Conservation (phyloP, 2,329 filamentous ascomycete species). For the Claviceps digitariae region DNA sequence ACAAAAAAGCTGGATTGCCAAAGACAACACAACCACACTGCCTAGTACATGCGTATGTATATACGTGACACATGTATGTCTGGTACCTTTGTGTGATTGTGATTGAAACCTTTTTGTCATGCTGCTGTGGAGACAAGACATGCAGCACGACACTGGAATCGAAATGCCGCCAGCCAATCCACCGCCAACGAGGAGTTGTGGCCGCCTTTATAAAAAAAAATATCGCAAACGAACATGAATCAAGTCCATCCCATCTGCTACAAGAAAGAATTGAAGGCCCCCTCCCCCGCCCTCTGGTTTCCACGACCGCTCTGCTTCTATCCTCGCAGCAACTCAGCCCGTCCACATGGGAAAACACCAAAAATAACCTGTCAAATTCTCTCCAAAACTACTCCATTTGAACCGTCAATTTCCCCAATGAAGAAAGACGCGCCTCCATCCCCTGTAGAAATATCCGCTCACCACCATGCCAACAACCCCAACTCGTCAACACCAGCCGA, state of each 20-base stretch:
- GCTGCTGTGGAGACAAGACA: not conserved
- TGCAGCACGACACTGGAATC: not conserved
- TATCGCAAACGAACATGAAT: not conserved
- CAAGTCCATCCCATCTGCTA: not conserved
- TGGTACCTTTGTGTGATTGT: not conserved
- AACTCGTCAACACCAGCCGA: not conserved
- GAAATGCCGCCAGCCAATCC: not conserved
- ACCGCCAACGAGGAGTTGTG: not conserved
- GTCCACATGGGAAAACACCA: not conserved
- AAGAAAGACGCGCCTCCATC: not conserved
- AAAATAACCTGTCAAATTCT: not conserved
- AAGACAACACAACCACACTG: not conserved
- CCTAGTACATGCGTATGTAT: not conserved
- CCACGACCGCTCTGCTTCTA: not conserved
- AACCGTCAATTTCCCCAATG: not conserved
- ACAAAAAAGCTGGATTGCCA: not conserved
- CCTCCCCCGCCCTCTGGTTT: no score
- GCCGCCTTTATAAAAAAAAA: not conserved
- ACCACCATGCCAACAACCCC: not conserved
- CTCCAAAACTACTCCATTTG: no score
- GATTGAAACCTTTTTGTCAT: not conserved
- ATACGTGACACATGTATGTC: not conserved
- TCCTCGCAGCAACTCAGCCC: not conserved
- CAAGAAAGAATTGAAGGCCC: not conserved
- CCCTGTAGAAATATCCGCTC: not conserved